These are phyloP conservation scores for Cymodocea nodosa DNA, from an alignment of 116 monocot genomes.

Conservation along the genomic window DNA sequence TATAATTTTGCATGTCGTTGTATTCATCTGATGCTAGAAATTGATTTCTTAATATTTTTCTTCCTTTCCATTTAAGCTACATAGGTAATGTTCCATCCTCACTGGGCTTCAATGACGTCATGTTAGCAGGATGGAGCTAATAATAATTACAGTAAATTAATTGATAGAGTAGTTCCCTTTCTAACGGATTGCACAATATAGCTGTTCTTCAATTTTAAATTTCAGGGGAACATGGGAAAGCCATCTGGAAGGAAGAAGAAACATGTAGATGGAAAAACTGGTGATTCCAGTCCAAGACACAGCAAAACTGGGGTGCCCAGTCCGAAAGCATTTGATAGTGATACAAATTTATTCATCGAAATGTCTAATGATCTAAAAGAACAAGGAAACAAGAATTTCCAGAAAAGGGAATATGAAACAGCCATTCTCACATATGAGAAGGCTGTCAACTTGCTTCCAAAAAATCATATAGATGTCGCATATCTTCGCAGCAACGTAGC, in stretches of 20 bases:
- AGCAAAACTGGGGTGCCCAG: slow-evolving; percentile 6
- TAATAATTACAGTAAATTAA: not conserved
- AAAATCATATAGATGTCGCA: slow-evolving; percentile 53
- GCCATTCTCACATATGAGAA: slow-evolving; percentile 78
- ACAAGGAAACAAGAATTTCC: slow-evolving; percentile 74
- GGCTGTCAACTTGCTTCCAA: slow-evolving; percentile 77
- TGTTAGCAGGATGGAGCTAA: too few species aligned
- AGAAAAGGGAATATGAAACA: slow-evolving; percentile 69
- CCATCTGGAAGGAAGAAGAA: slow-evolving; percentile 44
- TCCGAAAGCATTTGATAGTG: slow-evolving; percentile 39
- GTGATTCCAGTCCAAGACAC: slow-evolving; percentile 16
- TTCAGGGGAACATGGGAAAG: slow-evolving; percentile 27
- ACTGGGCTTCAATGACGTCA: too few species aligned
- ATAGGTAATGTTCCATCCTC: too few species aligned
- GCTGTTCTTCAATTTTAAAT: not conserved
- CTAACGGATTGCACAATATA: not conserved
- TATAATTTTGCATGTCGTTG: too few species aligned
- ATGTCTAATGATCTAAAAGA: slow-evolving; percentile 70
- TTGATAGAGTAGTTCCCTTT: not conserved
- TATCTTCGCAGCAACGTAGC: slow-evolving; percentile 68
- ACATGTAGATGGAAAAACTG: slow-evolving; percentile 8
- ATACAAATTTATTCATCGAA: slow-evolving; percentile 51
- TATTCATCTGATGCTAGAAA: too few species aligned
- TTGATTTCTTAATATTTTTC: too few species aligned
- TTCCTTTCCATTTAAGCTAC: too few species aligned